A percentile compares a stretch with the other conserved stretches of the same genome.
These are phyloP conservation scores for Diutina ranongensis DNA, from an alignment of 1,139 yeast genomes.

Conservation along the genomic window DNA sequence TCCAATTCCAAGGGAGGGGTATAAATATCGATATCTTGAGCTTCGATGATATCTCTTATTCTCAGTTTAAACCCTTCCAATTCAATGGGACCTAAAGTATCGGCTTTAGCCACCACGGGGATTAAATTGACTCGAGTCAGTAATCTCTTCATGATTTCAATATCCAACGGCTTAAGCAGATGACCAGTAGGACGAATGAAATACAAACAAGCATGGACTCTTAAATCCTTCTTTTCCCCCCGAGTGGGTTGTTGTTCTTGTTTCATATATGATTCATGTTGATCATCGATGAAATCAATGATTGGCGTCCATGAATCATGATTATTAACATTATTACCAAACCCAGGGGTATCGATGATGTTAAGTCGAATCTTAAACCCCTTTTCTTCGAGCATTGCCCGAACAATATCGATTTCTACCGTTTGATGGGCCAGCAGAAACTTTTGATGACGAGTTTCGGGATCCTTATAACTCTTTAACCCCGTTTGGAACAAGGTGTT, in stretches of 20 bases:
- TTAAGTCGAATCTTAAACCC: constrained; percentile 78
- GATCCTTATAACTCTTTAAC: constrained; percentile 53
- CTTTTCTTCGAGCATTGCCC: constrained; percentile 90
- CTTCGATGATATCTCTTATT: constrained; percentile 83
- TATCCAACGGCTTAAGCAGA: constrained; percentile 85
- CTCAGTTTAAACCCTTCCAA: constrained; percentile 73
- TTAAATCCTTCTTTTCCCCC: constrained; percentile 56
- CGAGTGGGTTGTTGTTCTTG: constrained; percentile 95
- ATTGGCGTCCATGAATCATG: constrained; percentile 90
- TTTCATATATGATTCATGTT: constrained; percentile 87
- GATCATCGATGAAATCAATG: constrained; percentile 90
- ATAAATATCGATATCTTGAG: constrained; percentile 83
- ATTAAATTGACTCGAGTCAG: constrained; percentile 85
- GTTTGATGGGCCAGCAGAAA: constrained; percentile 64
- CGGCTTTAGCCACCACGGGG: constrained; percentile 93
- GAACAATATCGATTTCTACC: constrained; percentile 79
- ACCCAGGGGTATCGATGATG: constrained; percentile 93
- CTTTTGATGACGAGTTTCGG: constrained; percentile 47
- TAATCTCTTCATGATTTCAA: constrained; percentile 83
- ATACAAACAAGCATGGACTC: constrained; percentile 93
- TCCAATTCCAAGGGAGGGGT: constrained; percentile 75
- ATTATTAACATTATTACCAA: constrained; percentile 93
- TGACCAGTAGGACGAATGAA: constrained; percentile 96
- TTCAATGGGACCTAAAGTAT: constrained; percentile 78
- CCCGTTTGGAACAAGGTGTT: constrained; percentile 81